phyloP scores from a whole-genome alignment of 805 yeast species.

The Yamadazyma tumulicola region DNA sequence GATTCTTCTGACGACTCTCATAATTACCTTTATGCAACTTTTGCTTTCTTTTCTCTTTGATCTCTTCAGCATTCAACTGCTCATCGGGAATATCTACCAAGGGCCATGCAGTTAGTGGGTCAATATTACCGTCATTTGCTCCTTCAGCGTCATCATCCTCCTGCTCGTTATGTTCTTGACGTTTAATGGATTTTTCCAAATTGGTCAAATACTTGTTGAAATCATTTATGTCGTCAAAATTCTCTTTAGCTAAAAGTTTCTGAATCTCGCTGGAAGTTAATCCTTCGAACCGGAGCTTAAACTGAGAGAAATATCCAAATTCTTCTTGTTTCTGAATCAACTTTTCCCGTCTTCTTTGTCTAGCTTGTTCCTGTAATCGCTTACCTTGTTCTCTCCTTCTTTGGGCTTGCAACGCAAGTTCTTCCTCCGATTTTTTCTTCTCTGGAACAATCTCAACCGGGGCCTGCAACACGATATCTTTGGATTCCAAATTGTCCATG shows the following conservation, averaged over 20 bases:
- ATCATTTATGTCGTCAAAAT: slow-evolving; percentile 72
- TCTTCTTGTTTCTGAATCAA: slow-evolving; percentile 78
- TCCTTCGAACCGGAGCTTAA: slow-evolving; percentile 49
- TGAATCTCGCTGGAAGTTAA: slow-evolving; percentile 49
- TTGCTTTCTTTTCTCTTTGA: slow-evolving; percentile 86
- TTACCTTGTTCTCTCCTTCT: slow-evolving; percentile 82
- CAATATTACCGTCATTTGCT: slow-evolving; percentile 28
- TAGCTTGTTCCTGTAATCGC: slow-evolving; percentile 90
- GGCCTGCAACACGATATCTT: slow-evolving; percentile 79
- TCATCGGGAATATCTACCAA: slow-evolving; percentile 82
- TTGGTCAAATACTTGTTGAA: slow-evolving; percentile 61
- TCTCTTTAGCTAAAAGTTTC: slow-evolving; percentile 61
- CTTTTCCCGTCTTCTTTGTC: slow-evolving; percentile 76
- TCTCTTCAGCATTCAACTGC: slow-evolving; percentile 70
- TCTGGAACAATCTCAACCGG: slow-evolving; percentile 63
- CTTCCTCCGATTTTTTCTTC: slow-evolving; percentile 79
- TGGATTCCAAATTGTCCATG: slow-evolving; percentile 57
- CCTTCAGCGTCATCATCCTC: slow-evolving; percentile 58
- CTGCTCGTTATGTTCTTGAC: slow-evolving; percentile 63
- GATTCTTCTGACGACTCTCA: slow-evolving; percentile 83
- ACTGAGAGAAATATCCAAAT: slow-evolving; percentile 59
- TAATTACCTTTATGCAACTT: slow-evolving; percentile 76
- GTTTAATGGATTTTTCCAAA: slow-evolving; percentile 66
- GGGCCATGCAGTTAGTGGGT: slow-evolving; percentile 61
- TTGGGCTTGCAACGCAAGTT: slow-evolving; percentile 69